These are phyloP conservation scores for Solanum chilense DNA, from an alignment of 257 asterid genomes.

Conservation along the genomic window DNA sequence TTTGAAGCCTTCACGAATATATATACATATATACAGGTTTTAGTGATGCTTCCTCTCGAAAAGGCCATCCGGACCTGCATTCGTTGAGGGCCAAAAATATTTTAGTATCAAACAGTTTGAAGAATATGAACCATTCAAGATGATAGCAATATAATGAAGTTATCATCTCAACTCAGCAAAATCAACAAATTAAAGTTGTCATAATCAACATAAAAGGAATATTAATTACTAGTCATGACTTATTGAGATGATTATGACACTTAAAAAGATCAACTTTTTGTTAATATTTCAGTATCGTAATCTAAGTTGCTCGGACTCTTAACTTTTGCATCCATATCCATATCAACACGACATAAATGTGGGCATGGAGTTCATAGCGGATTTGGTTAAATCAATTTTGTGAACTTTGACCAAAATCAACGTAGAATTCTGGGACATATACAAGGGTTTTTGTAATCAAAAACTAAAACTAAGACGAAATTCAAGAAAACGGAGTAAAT, in stretches of 20 bases:
- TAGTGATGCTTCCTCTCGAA: conserved; percentile 39
- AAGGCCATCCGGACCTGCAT: conserved; percentile 73
- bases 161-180: background rate
- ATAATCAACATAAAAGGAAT: background rate
- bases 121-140: background rate
- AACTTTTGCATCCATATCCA: background rate
- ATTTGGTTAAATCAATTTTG: background rate
- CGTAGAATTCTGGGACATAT: background rate
- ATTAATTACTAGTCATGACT: background rate
- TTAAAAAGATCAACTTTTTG: background rate
- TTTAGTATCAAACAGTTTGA: too few species aligned
- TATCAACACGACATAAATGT: background rate
- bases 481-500: background rate
- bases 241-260: background rate
- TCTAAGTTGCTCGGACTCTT: background rate
- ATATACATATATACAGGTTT: background rate
- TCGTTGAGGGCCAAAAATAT: background rate
- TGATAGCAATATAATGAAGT: background rate
- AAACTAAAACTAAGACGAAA: background rate
- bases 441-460: too few species aligned
- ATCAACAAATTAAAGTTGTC: background rate
- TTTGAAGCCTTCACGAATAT: background rate
- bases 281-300: background rate
- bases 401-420: background rate
- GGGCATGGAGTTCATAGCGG: background rate